Evolutionary conservation across 495 filamentous ascomycete genomes (phyloP).

Genomic region (Hypoxylon intermedium): DNA sequence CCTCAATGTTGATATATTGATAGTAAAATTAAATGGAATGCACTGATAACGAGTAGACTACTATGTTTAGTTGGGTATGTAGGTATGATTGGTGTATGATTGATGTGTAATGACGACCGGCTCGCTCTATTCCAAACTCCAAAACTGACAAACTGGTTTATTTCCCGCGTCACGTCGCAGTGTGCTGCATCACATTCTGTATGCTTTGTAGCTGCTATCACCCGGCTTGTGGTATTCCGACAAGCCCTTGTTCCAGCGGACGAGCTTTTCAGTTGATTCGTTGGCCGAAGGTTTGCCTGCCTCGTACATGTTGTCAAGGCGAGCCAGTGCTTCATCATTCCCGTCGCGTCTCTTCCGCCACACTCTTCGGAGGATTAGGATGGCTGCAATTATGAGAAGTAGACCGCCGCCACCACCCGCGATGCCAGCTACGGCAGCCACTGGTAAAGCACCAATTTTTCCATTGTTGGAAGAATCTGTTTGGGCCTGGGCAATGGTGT

Average conservation of each 20-base stretch:
- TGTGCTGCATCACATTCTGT: slow-evolving; percentile 39
- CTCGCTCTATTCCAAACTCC: slow-evolving; percentile 22
- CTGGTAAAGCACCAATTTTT: slow-evolving; percentile 30
- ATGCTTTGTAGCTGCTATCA: slow-evolving; percentile 37
- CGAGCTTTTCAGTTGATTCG: slow-evolving; percentile 35
- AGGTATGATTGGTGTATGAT: slow-evolving; percentile 13
- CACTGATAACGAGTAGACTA: slow-evolving; percentile 11
- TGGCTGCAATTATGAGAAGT: slow-evolving; percentile 14
- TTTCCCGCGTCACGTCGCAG: background rate
- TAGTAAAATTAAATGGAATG: slow-evolving; percentile 7
- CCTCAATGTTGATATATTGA: no score
- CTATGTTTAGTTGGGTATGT: background rate
- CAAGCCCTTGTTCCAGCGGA: slow-evolving; percentile 43
- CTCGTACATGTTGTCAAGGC: slow-evolving; percentile 38
- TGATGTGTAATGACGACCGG: background rate
- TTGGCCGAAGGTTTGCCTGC: slow-evolving; percentile 29
- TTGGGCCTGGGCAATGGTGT: slow-evolving; percentile 27
- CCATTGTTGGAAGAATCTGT: slow-evolving; percentile 9
- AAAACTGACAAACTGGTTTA: slow-evolving; percentile 4
- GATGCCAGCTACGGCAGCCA: slow-evolving; percentile 41
- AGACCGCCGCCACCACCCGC: slow-evolving; percentile 38
- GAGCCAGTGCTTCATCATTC: slow-evolving; percentile 30
- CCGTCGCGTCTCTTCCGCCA: slow-evolving; percentile 41
- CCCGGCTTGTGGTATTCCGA: slow-evolving; percentile 34
- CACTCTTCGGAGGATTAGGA: slow-evolving; percentile 37